Evolutionary conservation across 1,284 basidiomycete species (phyloP).

Genomic region (Fomitopsis schrenkii): DNA sequence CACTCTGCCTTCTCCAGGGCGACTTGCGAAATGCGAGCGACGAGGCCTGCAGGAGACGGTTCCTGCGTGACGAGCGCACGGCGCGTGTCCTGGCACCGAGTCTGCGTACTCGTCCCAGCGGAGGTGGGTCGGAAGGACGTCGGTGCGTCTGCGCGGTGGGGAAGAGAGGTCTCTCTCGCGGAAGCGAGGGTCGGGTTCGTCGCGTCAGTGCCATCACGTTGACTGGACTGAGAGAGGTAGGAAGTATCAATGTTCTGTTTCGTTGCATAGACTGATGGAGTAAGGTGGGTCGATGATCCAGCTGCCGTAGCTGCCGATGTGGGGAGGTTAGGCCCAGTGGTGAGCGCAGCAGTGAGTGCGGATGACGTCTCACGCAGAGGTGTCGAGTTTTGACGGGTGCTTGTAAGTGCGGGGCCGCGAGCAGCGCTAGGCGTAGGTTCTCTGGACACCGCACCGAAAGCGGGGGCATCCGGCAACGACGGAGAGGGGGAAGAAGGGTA

Average conservation of each 20-base stretch:
- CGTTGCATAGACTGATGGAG: neutral
- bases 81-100: neutral
- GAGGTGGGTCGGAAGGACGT: neutral
- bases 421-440: neutral
- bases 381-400: neutral
- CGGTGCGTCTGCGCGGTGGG: neutral
- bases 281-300: neutral
- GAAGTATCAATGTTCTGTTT: neutral
- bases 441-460: neutral
- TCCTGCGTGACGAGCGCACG: neutral
- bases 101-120: neutral
- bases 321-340: too few species aligned
- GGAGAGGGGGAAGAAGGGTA: constrained; percentile 13
- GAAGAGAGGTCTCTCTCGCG: neutral
- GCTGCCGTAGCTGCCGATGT: neutral
- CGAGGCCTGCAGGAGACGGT: constrained; percentile 7
- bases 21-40: constrained; percentile 6
- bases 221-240: neutral
- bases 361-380: neutral
- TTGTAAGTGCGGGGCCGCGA: neutral
- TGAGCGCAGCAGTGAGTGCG: neutral
- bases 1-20: constrained; percentile 8
- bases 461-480: neutral
- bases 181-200: neutral
- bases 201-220: neutral